These are phyloP conservation scores for Theileria annulata DNA, from an alignment of 169 alveolate species.

Conservation along the genomic window DNA sequence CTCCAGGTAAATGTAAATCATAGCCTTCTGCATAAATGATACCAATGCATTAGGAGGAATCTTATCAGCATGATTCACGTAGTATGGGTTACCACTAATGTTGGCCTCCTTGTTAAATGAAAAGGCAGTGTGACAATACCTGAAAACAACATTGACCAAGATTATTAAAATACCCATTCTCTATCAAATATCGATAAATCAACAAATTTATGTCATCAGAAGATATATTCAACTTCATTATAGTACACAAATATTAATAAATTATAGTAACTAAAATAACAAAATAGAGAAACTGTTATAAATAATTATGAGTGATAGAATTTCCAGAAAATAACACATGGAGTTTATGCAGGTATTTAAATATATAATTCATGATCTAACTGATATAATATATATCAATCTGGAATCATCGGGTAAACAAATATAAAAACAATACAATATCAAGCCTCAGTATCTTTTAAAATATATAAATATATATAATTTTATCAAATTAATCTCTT, in stretches of 20 bases:
- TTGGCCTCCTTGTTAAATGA: conserved; percentile 82
- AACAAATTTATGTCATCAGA: conserved; percentile 87
- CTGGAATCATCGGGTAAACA: conserved; percentile 18
- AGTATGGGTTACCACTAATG: conserved; percentile 79
- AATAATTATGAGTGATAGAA: too few relatives aligned
- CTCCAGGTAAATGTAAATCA: conserved; percentile 82
- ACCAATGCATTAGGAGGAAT: conserved; percentile 86
- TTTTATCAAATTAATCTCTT: background rate
- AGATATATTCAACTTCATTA: conserved; percentile 83
- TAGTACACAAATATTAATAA: conserved; percentile 11
- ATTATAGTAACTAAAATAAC: too few relatives aligned
- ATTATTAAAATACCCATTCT: conserved; percentile 77
- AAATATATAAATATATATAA: background rate
- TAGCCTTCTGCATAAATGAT: conserved; percentile 86
- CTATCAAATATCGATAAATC: conserved; percentile 84
- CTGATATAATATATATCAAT: background rate
- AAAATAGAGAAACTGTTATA: too few relatives aligned
- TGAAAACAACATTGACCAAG: background rate
- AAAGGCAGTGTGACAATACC: conserved; percentile 81
- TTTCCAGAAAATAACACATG: background rate
- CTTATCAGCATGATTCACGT: conserved; percentile 81
- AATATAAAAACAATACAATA: background rate
- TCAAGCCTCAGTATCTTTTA: too few relatives aligned
- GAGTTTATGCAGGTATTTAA: background rate
- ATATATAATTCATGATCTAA: background rate